Base-by-base conservation (phyloP, 768 basidiomycete species). In the Collybia mongolica region DNA sequence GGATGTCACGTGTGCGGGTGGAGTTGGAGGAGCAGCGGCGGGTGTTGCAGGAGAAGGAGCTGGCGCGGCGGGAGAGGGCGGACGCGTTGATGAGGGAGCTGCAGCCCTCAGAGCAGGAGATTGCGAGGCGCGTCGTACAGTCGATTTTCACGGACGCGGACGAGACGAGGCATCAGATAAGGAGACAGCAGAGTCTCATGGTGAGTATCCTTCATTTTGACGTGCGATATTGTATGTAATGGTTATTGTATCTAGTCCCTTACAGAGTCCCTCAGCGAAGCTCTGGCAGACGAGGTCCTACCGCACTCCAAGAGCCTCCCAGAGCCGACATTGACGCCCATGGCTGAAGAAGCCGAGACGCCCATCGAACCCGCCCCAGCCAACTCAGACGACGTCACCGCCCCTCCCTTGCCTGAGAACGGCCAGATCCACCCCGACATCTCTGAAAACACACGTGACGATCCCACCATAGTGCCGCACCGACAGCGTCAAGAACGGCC, bases 101-200 rank as follows among this genome's bases (percentile, higher is more conserved):
- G 14, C 71, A 69, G 42, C 72, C 69, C 5, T 78, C 83, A 1
- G 89, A 91, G 48, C 76, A 77, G 55, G 87, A 88, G 1, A 69
- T 88, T 17, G 88, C 87, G 2, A 75, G 72, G 49, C 79, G 83
- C 44, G 78, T 92, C 24, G 69, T 90, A 18, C 81, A 85, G 53
- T 79, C 82, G 0, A 67, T 90, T 32, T 90, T 88, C 51, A 77
- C 69, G 2, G 76, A 80, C 14, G 76, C 77, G 32, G 73, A 77
- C 46, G 77, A 77, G 52, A 58, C 61, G 8, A 64, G 65, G 14
- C 81, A 81, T 51, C 59, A 68, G 17, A 77, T 90, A 7, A 69
- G 75, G 45, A 73, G 80, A 49, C 79, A 80, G 54, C 80, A 78
- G 53, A 88, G 86, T 60, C 69, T 76, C 35, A 63, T 78, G 65